Percentiles rank a stretch among this genome's conserved stretches.
These are phyloP conservation scores for Hydrangea macrophylla DNA, from an alignment of 148 eudicot species.

Conservation along the genomic window DNA sequence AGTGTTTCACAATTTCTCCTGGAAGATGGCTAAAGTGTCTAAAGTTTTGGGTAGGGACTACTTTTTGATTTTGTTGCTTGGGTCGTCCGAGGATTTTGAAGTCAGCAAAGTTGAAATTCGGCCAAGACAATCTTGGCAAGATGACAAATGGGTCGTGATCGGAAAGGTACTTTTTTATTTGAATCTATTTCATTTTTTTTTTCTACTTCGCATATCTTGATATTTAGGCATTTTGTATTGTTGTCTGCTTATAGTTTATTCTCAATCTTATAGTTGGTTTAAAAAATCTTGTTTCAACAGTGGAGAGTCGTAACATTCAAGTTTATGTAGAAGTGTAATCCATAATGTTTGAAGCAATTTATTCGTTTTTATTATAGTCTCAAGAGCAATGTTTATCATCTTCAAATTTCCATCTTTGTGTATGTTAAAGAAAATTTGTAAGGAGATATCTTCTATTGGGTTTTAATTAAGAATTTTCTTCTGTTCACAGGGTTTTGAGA, in stretches of 20 bases:
- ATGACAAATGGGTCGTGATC: conserved; percentile 44
- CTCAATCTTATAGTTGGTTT: too few relatives aligned
- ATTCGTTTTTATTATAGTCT: neutral
- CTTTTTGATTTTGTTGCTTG: conserved; percentile 52
- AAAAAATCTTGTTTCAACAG: too few relatives aligned
- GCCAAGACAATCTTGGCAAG: conserved; percentile 49
- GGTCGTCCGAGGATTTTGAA: conserved; percentile 33
- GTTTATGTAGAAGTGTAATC: neutral
- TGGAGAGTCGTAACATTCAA: neutral
- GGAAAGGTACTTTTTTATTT: conserved; percentile 40
- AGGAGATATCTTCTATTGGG: neutral
- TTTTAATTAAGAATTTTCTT: conserved; percentile 1
- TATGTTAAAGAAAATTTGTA: neutral
- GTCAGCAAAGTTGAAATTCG: conserved; percentile 37
- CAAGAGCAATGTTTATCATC: neutral
- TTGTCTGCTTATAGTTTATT: neutral
- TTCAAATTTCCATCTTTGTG: neutral
- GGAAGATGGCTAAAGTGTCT: conserved; percentile 63
- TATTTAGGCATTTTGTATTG: neutral
- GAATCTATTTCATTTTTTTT: neutral
- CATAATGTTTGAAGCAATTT: neutral
- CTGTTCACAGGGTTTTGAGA: conserved; percentile 33
- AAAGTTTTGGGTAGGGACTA: conserved; percentile 30
- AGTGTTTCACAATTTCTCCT: conserved; percentile 50
- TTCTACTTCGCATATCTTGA: neutral